Percentiles rank a stretch among this genome's conserved stretches.
phyloP scores from a whole-genome alignment of 23 red algal species.

The Cyanidiococcus yangmingshanensis region DNA sequence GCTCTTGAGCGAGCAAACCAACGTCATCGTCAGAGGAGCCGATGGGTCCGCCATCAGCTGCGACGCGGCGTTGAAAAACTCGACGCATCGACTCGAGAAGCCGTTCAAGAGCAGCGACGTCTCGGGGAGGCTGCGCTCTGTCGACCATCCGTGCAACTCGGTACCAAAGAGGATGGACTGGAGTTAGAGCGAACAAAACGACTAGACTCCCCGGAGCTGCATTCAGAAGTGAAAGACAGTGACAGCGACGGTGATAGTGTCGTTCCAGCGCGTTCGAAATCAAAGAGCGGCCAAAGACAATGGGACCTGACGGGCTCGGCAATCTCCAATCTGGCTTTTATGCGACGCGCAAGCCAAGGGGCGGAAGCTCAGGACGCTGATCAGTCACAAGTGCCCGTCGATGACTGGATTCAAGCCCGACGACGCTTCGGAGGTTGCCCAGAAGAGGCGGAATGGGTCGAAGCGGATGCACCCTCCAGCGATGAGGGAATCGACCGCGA shows the following conservation, averaged over 20 bases:
- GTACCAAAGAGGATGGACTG: background rate
- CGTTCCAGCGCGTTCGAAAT: no score
- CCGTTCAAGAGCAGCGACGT: constrained; percentile 63
- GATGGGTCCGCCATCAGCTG: constrained; percentile 66
- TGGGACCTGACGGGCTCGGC: no score
- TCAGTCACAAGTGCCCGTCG: background rate
- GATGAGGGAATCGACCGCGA: no score
- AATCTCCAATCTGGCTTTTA: background rate
- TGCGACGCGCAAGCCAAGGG: background rate
- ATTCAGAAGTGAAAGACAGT: no score
- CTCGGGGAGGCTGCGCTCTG: constrained; percentile 27
- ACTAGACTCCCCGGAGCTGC: no score
- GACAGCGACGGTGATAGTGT: no score
- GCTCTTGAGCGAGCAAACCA: constrained; percentile 59
- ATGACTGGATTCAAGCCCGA: background rate
- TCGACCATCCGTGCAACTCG: background rate
- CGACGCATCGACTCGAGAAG: constrained; percentile 31
- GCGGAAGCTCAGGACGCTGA: background rate
- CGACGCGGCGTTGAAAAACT: constrained; percentile 28
- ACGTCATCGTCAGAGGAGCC: constrained; percentile 59
- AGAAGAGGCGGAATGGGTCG: no score
- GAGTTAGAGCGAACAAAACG: background rate
- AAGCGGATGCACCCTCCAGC: no score
- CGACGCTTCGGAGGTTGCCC: background rate
- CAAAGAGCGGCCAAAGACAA: no score